Evolutionary conservation across 1,284 basidiomycete genomes (phyloP), one percentile per base, ranked within the genome.

Genomic region (Melampsora occidentalis): DNA sequence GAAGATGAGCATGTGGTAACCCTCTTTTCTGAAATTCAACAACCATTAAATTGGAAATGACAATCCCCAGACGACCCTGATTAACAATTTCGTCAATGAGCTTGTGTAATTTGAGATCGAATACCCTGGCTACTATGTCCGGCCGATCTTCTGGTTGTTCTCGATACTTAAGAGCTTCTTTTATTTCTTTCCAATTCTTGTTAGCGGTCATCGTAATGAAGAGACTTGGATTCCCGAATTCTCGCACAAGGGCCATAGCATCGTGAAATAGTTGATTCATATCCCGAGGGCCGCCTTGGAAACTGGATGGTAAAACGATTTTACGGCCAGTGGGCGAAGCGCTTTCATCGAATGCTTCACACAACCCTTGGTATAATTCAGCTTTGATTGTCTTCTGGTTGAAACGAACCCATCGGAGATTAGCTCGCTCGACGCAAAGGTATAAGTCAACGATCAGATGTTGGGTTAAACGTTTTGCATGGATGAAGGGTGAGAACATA

Each of bases 131-230:
- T 10, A 31, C 25, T 39, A 71, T 31, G 16, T 31, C 49, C 46
- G 25, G 25, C 31, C 31, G n/a, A n/a, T n/a, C n/a, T n/a, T n/a
- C n/a, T n/a, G n/a, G n/a, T n/a, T n/a, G n/a, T n/a, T 69, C 14
- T 31, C 67, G 49, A 28, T 25, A 33, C 14, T 22, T 22, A 2
- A 53, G 20, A 2, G 33, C 22, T 2, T n/a, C n/a, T 14, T 53
- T 2, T 25, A 69, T 69, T 57, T 69, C 67, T 12, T 42, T 42
- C 39, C 39, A 42, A 42, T 42, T 42, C 10, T 5, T 5, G n/a
- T 71, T 71, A 1, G 59, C 57, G 2, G 70, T 71, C 35, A 71
- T 71, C 5, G 57, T 71, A 5, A 71, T 71, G 48, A 71, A 71
- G 20, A 71, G 61, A 33, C 25, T 48, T n/a, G 70, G 70, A 5